A percentile compares a stretch with the other conserved stretches of the same genome.
Evolutionary conservation across 2,329 filamentous ascomycete species (phyloP).

Genomic region (Hypoxylon sp.): DNA sequence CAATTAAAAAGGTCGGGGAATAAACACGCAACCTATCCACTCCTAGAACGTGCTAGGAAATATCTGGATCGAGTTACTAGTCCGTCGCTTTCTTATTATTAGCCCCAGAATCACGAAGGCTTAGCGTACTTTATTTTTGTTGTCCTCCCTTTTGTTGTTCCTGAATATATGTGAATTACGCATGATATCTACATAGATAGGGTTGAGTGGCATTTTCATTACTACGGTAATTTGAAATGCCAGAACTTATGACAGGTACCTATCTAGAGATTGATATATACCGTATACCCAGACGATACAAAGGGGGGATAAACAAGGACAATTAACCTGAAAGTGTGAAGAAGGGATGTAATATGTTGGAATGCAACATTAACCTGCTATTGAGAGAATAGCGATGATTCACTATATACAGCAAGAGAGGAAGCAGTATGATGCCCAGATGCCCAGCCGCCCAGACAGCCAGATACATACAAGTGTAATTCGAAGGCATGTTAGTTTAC

Average conservation of each 20-base stretch:
- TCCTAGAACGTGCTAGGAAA: conserved; percentile 37
- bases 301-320: not conserved
- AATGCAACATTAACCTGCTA: conserved; percentile 13
- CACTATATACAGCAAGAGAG: not conserved
- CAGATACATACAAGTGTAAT: too few species aligned
- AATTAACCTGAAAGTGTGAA: not conserved
- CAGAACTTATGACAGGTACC: not conserved
- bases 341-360: not conserved
- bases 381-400: conserved; percentile 1
- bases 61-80: conserved; percentile 42
- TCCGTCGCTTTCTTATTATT: conserved; percentile 25
- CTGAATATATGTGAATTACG: conserved; percentile 13
- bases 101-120: conserved; percentile 13
- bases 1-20: conserved; percentile 48
- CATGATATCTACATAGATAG: not conserved
- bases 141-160: conserved; percentile 6
- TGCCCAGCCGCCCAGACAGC: too few species aligned
- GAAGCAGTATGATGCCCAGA: not conserved
- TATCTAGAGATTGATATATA: not conserved
- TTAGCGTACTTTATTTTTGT: conserved; percentile 9
- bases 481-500: conserved; percentile 6
- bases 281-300: not conserved
- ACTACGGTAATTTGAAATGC: conserved; percentile 1
- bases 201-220: not conserved
- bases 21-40: conserved; percentile 45